Base-by-base conservation (phyloP, 805 yeast species). In the Pichia membranifaciens region DNA sequence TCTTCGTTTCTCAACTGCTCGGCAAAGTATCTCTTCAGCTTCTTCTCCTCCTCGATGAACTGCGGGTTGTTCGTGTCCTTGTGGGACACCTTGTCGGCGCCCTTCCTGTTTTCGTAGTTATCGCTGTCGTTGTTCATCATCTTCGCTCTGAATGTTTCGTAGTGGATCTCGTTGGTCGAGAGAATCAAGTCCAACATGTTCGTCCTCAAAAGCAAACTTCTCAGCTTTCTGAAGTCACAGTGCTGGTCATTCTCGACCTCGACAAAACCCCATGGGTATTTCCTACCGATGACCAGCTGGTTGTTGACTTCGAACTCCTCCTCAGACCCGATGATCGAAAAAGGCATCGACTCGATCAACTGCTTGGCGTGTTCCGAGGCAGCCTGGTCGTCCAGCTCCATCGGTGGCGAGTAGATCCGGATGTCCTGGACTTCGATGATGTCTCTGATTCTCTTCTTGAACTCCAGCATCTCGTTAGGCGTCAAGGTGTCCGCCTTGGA, bases 1-100 rank as follows among this genome's bases (percentile, higher is more conserved):
- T 93, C 99, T 71, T 93, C 99, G 41, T 86, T 86, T 71, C 91
- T 90, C 51, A 93, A 87, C 72, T 93, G 97, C 67, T 90, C 97
- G 9, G 98, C 91, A 70, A 93, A 93, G 67, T 86, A 86, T 70
- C 86, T 84, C 77, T 93, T 88, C 63, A 93, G 75, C 31, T 90
- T 84, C 65, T 87, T 93, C 69, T 93, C 99, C 67, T 91, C 98
- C 68, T 93, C 97, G 67, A 89, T 84, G 73, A 86, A 93, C 69
- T 87, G 85, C 43, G 98, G 98, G 67, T 93, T 90, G 59, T 71
- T 76, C 44, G 72, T 65, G 31, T 68, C 55, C n/a, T 68, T 56
- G 56, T 81, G 82, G 38, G 61, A 41, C 40, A 57, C 51, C 46
- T 57, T 63, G 56, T 54, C 44, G 6, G 23, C n/a, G 17, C 56